These are phyloP conservation scores for Miscanthus sacchariflorus DNA, from an alignment of 202 grass and related monocot genomes.

Conservation along the genomic window DNA sequence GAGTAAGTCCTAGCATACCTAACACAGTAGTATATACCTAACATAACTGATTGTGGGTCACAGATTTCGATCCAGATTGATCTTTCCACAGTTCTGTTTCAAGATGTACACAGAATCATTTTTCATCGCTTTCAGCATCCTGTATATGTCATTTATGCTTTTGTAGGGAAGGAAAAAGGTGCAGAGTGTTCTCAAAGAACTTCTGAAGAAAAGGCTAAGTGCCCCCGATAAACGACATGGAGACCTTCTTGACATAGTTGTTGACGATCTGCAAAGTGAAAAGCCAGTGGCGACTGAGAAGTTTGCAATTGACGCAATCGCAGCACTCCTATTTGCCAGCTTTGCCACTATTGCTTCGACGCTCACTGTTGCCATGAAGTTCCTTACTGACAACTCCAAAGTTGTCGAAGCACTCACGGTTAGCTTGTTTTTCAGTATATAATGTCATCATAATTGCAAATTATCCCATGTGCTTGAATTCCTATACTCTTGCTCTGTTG, in stretches of 20 bases:
- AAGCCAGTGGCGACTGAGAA: constrained; percentile 42
- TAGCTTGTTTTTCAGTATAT: not conserved
- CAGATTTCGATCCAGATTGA: not conserved
- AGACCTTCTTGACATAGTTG: constrained; percentile 57
- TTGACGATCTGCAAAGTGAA: constrained; percentile 49
- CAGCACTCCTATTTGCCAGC: constrained; percentile 63
- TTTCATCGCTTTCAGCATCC: not conserved
- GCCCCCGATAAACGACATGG: constrained; percentile 39
- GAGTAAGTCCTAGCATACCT: not conserved
- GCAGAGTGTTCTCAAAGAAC: constrained; percentile 50
- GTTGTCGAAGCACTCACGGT: constrained; percentile 60
- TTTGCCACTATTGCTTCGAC: constrained; percentile 55
- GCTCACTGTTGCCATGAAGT: constrained; percentile 60
- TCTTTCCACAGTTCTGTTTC: not conserved
- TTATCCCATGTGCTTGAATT: too few relatives aligned
- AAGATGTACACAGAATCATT: not conserved
- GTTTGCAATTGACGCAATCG: constrained; percentile 49
- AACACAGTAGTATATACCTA: not conserved
- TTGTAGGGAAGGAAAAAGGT: constrained; percentile 53
- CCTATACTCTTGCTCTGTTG: too few relatives aligned
- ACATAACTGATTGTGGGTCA: not conserved
- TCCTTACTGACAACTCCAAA: constrained; percentile 56
- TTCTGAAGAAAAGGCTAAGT: constrained; percentile 53
- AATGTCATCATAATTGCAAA: not conserved
- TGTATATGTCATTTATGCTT: not conserved